Conservation (phyloP, 2,329 filamentous ascomycete species). For the Aspergillus pseudoviridinutans region DNA sequence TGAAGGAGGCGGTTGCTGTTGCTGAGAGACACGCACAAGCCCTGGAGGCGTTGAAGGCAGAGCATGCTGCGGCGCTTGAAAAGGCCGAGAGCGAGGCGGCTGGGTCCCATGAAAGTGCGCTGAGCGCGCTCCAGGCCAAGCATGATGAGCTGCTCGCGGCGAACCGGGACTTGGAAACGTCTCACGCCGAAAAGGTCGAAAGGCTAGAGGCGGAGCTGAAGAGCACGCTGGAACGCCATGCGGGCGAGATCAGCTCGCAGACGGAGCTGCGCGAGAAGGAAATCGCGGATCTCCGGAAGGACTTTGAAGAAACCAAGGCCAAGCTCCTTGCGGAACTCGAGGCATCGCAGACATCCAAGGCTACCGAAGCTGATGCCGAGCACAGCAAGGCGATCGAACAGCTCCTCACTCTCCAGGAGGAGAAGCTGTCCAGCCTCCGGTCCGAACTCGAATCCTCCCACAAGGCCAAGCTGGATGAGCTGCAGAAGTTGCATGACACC, state of each 20-base stretch:
- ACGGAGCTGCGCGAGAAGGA: slow-evolving; percentile 24
- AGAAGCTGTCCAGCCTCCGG: slow-evolving; percentile 35
- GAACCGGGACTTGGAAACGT: slow-evolving; percentile 26
- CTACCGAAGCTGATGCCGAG: slow-evolving; percentile 34
- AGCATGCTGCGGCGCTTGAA: slow-evolving; percentile 34
- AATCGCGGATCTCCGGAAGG: slow-evolving; percentile 32
- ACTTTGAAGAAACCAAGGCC: slow-evolving; percentile 30
- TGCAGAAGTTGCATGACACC: slow-evolving; percentile 34
- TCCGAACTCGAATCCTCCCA: slow-evolving; percentile 34
- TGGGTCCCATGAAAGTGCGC: slow-evolving; percentile 25
- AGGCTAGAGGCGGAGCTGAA: slow-evolving; percentile 23
- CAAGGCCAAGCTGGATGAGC: slow-evolving; percentile 33
- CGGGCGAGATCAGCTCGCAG: slow-evolving; percentile 27
- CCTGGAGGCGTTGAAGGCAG: slow-evolving; percentile 31
- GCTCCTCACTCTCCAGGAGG: slow-evolving; percentile 37
- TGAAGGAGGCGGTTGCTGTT: slow-evolving; percentile 21
- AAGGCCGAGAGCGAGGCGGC: slow-evolving; percentile 27
- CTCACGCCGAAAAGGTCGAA: slow-evolving; percentile 29
- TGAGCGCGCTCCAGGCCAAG: slow-evolving; percentile 32
- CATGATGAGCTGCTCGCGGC: slow-evolving; percentile 29
- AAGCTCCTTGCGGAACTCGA: slow-evolving; percentile 38
- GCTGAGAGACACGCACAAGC: slow-evolving; percentile 33
- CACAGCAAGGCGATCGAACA: slow-evolving; percentile 40
- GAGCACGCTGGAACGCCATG: slow-evolving; percentile 19
- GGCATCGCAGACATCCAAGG: slow-evolving; percentile 29